Evolutionary conservation across 1,139 yeast genomes (phyloP), one percentile per base, ranked within the genome.

Genomic region (Blastobotrys aristatus): DNA sequence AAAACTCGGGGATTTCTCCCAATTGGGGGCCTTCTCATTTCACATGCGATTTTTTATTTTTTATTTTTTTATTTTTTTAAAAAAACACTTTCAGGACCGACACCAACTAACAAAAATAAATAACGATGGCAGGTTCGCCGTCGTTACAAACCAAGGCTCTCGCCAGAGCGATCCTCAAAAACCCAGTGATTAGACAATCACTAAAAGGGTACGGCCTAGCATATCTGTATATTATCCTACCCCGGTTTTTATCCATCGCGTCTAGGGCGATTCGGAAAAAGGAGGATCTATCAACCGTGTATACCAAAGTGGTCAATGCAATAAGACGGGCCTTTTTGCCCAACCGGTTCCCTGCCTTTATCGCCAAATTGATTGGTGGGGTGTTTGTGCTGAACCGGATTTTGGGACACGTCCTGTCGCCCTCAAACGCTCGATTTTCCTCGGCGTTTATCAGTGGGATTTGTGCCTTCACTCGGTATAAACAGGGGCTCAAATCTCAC

Each of bases 341-440:
- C 10, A 63, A 58, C 49, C 61, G 67, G 48, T 64, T 71, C 47
- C 73, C 75, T 13, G 53, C 61, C 36, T 67, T 70, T 34, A 57
- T 65, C 10, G 60, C 57, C 35, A 52, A 55, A 31, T 58, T 67
- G 33, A 48, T 65, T 4, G 60, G 58, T 8, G 60, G 66, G 2
- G 64, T 67, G 44, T 69, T 70, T 47, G 43, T 68, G 3, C 51
- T 72, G 21, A 74, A 73, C 46, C 73, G 74, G 0, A 33, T 59
- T 0, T 46, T 67, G 33, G 14, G 8, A 14, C 16, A 29, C 13
- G 16, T 31, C 24, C 3, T 21, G 4, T 13, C 17, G 20, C 22
- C 13, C 10, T 8, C 4, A 14, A 10, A 18, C 4, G 22, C 20
- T 6, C 26, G 13, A 14, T 51, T 53, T 39, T 38, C 44, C 17